Evolutionary conservation across 2,329 filamentous ascomycete genomes (phyloP).

Genomic region (Fusarium verticillioides): DNA sequence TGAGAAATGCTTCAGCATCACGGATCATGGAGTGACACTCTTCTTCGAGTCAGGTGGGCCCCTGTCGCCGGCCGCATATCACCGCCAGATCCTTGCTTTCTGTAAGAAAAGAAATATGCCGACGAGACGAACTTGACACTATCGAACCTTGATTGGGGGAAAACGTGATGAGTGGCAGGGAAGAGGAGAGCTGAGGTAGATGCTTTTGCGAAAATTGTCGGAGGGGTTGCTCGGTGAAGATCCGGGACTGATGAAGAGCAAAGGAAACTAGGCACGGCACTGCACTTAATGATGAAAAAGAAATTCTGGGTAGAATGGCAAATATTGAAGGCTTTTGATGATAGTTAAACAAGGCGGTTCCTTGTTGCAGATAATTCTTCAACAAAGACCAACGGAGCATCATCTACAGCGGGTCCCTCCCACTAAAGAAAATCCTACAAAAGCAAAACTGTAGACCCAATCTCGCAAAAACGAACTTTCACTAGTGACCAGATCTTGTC

Average conservation of each 20-base stretch:
- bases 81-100: neutral
- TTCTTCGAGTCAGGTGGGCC: conserved; percentile 20
- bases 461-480: neutral
- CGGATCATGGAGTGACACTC: neutral
- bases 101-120: neutral
- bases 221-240: neutral
- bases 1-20: neutral
- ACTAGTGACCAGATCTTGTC: neutral
- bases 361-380: neutral
- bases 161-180: neutral
- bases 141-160: neutral
- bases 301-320: too few relatives aligned
- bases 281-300: too few relatives aligned
- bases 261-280: rapidly evolving
- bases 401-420: neutral
- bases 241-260: neutral
- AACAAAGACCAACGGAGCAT: neutral
- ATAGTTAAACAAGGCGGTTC: neutral
- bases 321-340: neutral
- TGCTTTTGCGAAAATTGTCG: neutral
- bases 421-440: neutral
- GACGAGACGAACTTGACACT: neutral
- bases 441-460: neutral
- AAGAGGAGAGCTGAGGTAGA: neutral
- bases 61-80: conserved; percentile 8